phyloP scores from a whole-genome alignment of 352 stramenopile species.

The Globisporangium megalacanthum region DNA sequence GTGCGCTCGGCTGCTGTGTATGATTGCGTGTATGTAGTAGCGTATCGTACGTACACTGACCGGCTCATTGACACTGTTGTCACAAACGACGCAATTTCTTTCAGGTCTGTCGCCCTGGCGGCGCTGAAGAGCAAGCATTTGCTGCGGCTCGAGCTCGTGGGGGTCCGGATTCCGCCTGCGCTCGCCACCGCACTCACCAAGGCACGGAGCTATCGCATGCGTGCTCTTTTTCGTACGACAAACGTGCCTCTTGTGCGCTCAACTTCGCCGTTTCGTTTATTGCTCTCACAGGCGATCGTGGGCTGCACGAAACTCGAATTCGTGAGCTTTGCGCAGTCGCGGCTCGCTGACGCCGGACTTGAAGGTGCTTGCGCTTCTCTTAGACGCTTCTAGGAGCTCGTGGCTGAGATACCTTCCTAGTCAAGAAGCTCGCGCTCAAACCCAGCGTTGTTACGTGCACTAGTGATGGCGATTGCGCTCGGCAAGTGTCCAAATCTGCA shows the following conservation, averaged over 20 bases:
- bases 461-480: slow-evolving; percentile 33
- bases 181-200: slow-evolving; percentile 24
- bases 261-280: no score
- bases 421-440: no score
- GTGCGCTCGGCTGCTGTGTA: slow-evolving; percentile 13
- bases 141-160: slow-evolving; percentile 30
- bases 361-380: slow-evolving; percentile 6
- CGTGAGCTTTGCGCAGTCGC: slow-evolving; percentile 14
- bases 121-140: slow-evolving; percentile 25
- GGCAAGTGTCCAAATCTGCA: slow-evolving; percentile 33
- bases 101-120: slow-evolving; percentile 19
- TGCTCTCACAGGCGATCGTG: slow-evolving; percentile 19
- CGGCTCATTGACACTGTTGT: background rate
- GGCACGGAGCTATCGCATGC: slow-evolving; percentile 5
- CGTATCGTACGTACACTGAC: background rate
- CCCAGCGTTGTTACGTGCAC: background rate
- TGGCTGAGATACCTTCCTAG: background rate
- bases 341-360: slow-evolving; percentile 10
- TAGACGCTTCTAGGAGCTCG: background rate
- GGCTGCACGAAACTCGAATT: slow-evolving; percentile 16
- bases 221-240: no score
- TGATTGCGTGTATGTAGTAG: background rate
- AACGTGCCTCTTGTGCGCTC: no score
- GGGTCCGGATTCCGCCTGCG: slow-evolving; percentile 19
- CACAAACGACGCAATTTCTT: background rate